A percentile compares a stretch with the other conserved stretches of the same genome.
Conservation (phyloP, 805 yeast species). For the Wickerhamomyces sydowiorum region DNA sequence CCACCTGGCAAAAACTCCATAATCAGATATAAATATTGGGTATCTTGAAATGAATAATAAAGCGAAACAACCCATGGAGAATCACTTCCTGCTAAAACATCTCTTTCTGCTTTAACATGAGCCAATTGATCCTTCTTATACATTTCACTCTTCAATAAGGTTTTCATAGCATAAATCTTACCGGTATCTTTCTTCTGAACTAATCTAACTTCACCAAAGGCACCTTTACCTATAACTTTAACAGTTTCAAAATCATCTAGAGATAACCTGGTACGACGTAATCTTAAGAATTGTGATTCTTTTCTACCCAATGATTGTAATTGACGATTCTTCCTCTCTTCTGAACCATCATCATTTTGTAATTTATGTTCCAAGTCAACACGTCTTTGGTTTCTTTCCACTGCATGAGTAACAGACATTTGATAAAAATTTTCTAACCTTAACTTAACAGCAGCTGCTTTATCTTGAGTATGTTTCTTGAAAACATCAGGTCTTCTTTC, state of each 20-base stretch:
- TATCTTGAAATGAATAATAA: slow-evolving; percentile 92
- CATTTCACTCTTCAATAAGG: slow-evolving; percentile 77
- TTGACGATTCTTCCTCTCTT: slow-evolving; percentile 65
- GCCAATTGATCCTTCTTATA: slow-evolving; percentile 90
- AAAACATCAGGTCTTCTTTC: slow-evolving; percentile 26
- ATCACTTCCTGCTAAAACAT: slow-evolving; percentile 89
- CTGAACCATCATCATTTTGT: slow-evolving; percentile 62
- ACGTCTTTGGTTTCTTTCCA: slow-evolving; percentile 91
- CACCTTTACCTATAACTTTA: slow-evolving; percentile 99
- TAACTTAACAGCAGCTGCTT: slow-evolving; percentile 48
- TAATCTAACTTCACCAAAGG: slow-evolving; percentile 94
- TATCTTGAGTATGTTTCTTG: slow-evolving; percentile 25
- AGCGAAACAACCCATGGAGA: slow-evolving; percentile 95
- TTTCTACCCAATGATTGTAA: slow-evolving; percentile 78
- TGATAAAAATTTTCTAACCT: slow-evolving; percentile 89
- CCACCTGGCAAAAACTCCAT: slow-evolving; percentile 99
- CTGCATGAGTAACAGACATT: slow-evolving; percentile 86
- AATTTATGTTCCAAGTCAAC: slow-evolving; percentile 79
- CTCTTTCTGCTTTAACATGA: slow-evolving; percentile 95
- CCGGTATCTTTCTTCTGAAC: slow-evolving; percentile 92
- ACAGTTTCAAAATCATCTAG: slow-evolving; percentile 94
- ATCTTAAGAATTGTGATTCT: slow-evolving; percentile 83
- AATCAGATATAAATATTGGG: slow-evolving; percentile 84
- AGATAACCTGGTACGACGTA: slow-evolving; percentile 84
- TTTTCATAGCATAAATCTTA: slow-evolving; percentile 93